A percentile compares a stretch with the other conserved stretches of the same genome.
Conservation (phyloP, 306 rosid genomes). For the Vachellia pachyceras region DNA sequence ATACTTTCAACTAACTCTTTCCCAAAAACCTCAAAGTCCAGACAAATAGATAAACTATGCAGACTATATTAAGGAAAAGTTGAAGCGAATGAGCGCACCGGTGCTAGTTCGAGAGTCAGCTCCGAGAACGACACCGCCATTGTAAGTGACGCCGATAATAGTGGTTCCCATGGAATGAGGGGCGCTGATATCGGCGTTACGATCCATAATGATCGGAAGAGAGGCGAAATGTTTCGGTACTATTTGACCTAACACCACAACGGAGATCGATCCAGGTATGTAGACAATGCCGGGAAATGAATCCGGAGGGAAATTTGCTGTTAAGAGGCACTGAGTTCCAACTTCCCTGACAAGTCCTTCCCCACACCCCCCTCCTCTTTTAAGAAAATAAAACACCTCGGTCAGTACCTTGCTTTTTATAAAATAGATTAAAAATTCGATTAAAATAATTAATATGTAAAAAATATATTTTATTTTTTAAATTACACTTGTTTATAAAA, state of each 20-base stretch:
- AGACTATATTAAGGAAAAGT: neutral
- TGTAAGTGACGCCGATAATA: constrained; percentile 91
- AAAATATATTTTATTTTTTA: too few species aligned
- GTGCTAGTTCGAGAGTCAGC: constrained; percentile 99
- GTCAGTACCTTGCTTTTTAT: too few species aligned
- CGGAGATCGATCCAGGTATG: neutral
- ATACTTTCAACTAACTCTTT: neutral
- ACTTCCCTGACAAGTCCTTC: constrained; percentile 5
- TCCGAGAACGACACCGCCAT: constrained; percentile 93
- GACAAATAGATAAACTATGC: neutral
- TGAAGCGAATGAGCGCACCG: constrained; percentile 47
- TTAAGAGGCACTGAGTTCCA: neutral
- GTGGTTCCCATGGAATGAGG: constrained; percentile 99
- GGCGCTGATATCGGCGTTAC: constrained; percentile 56
- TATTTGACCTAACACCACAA: constrained; percentile 23
- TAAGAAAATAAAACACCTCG: too few species aligned
- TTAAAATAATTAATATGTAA: too few species aligned
- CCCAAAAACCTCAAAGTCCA: neutral
- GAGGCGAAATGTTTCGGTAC: neutral
- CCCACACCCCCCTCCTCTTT: neutral
- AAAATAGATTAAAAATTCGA: too few species aligned
- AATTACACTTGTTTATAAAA: too few species aligned
- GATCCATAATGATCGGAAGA: constrained; percentile 56
- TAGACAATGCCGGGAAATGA: neutral
- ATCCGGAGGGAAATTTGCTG: neutral